These are phyloP conservation scores for Bryum argenteum DNA, from an alignment of 225 moss, liverwort and hornwort genomes.

Conservation along the genomic window DNA sequence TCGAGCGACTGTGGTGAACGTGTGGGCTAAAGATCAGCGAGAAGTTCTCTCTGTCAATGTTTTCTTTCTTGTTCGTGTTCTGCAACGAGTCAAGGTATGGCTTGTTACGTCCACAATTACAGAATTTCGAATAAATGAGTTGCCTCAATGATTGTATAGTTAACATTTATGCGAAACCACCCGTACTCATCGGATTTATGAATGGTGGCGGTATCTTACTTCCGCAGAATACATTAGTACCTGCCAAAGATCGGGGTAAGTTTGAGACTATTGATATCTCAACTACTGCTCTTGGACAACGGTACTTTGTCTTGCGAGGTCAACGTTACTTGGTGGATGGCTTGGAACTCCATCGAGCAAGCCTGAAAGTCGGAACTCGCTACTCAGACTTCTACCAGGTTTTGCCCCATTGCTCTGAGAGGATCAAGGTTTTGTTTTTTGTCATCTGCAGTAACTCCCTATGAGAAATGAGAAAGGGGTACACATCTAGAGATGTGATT, in stretches of 20 bases:
- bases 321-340: conserved; percentile 62
- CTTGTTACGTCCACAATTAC: conserved; percentile 12
- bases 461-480: background rate
- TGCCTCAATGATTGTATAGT: background rate
- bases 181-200: background rate
- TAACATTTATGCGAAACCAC: conserved; percentile 11
- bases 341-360: conserved; percentile 46
- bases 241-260: conserved; percentile 53
- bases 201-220: conserved; percentile 5
- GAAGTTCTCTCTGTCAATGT: conserved; percentile 63
- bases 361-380: conserved; percentile 53
- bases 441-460: background rate
- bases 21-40: conserved; percentile 62
- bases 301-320: conserved; percentile 70
- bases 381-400: conserved; percentile 65
- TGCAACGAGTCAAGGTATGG: conserved; percentile 57
- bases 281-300: conserved; percentile 49
- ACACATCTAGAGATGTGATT: background rate
- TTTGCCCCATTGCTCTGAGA: conserved; percentile 4
- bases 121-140: conserved; percentile 3
- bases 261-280: conserved; percentile 58
- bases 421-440: background rate
- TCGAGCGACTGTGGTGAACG: conserved; percentile 65
- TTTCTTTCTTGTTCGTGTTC: conserved; percentile 56
- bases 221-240: conserved; percentile 47